These are phyloP conservation scores for Raphidocelis subcapitata DNA, from an alignment of 139 green algal genomes.

Conservation along the genomic window DNA sequence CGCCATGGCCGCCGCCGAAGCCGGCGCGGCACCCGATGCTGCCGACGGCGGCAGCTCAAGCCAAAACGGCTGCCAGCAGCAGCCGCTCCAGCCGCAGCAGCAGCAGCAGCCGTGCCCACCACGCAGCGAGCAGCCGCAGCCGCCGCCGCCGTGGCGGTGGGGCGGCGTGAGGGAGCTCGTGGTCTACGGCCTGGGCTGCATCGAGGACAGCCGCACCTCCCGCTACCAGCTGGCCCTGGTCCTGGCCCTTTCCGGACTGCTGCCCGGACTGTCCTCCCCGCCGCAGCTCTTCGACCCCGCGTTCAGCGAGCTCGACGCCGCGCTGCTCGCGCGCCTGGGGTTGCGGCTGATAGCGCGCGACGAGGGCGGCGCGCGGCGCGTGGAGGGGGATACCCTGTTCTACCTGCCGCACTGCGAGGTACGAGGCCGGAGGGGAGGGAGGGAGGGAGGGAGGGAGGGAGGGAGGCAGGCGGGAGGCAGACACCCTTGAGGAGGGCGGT, in stretches of 20 bases:
- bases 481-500: too few species aligned
- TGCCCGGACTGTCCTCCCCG: not conserved
- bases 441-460: not conserved
- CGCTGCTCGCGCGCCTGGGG: slow-evolving; percentile 20
- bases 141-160: slow-evolving; percentile 5
- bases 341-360: slow-evolving; percentile 15
- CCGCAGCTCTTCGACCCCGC: slow-evolving; percentile 39
- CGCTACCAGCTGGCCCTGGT: slow-evolving; percentile 25
- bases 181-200: slow-evolving; percentile 29
- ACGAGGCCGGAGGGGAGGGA: not conserved
- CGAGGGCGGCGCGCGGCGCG: slow-evolving; percentile 20
- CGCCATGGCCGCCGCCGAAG: too few species aligned
- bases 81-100: not conserved
- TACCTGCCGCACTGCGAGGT: slow-evolving; percentile 52
- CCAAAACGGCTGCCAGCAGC: slow-evolving; percentile 5
- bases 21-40: too few species aligned
- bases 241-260: slow-evolving; percentile 9
- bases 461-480: not conserved
- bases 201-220: slow-evolving; percentile 29
- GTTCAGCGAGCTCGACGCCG: slow-evolving; percentile 14
- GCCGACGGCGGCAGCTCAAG: too few species aligned
- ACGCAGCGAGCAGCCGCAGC: not conserved
- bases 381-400: slow-evolving; percentile 28
- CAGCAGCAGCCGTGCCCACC: slow-evolving; percentile 1
- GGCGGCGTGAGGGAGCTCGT: slow-evolving; percentile 17